Base-by-base conservation (phyloP, 306 rosid species). In the Trifolium pratense region DNA sequence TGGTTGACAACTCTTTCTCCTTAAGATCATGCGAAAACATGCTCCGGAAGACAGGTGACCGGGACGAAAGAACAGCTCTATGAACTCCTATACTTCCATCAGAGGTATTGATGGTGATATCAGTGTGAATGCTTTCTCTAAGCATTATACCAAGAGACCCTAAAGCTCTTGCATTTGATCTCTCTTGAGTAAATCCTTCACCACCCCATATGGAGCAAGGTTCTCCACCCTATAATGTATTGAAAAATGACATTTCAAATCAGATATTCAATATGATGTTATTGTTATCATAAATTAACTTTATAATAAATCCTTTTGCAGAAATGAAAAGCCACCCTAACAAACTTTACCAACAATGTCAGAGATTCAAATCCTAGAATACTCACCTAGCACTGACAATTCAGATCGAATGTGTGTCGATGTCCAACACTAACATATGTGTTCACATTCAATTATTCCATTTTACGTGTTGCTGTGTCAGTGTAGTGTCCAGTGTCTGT, bases 11-110 rank as follows among this genome's bases (percentile, higher is more conserved):
- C 76, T 95, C 96, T 78, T 91, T 95, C 84, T 95, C 99, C 70
- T 87, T 87, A 49, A 95, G 95, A 70, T 95, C 81, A 21, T 95
- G 99, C 12, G 91, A 83, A 78, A 95, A 95, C 99, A 95, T 95
- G 90, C 97, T 91, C 75, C 66, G 76, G 62, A 95, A 95, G 52
- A 95, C 99, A 4, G 97, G 93, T 20, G 99, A 95, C 26, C 92
- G 78, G 5, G 92, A 84, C 1, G 97, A 95, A n/a, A 95, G 97
- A 75, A 95, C 82, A 4, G 99, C 96, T n/a, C 97, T 87, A 56
- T 95, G 99, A 6, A 96, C 97, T 45, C 92, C 90, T 20, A 90
- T 79, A 68, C 92, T 95, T 78, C 99, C 97, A 46, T 95, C 87
- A 9, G 96, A 80, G 51, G 90, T 88, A 71, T 90, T 89, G 70